Evolutionary conservation across 768 basidiomycete species (phyloP).

Genomic region (Coprinopsis sp.): DNA sequence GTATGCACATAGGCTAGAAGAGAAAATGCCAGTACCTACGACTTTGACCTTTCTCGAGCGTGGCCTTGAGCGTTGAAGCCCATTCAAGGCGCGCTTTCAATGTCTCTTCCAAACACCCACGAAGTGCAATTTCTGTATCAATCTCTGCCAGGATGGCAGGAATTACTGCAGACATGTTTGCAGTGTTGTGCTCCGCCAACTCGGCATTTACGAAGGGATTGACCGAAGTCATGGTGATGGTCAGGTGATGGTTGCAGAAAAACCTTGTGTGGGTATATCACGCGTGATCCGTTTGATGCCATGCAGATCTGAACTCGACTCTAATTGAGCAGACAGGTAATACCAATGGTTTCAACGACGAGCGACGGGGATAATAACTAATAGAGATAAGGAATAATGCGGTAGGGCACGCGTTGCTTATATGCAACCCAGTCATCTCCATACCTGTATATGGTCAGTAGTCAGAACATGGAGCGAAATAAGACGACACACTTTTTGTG

Average conservation of each 20-base stretch:
- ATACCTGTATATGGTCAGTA: conserved; percentile 51
- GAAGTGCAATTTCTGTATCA: conserved; percentile 43
- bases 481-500: conserved; percentile 64
- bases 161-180: neutral
- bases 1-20: neutral
- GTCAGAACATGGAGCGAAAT: neutral
- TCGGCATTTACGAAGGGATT: neutral
- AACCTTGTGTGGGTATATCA: no score
- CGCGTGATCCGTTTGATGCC: no score
- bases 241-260: neutral
- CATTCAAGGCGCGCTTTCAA: conserved; percentile 44
- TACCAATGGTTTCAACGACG: neutral
- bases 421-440: conserved; percentile 94
- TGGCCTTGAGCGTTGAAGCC: conserved; percentile 40
- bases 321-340: no score
- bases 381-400: conserved; percentile 83
- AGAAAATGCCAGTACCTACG: neutral
- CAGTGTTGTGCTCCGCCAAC: neutral
- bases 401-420: conserved; percentile 77
- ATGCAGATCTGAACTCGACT: no score
- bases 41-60: conserved; percentile 27
- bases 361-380: conserved; percentile 21
- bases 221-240: no score
- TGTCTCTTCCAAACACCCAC: conserved; percentile 35
- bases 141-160: conserved; percentile 34